A percentile compares a stretch with the other conserved stretches of the same genome.
These are phyloP conservation scores for Lizonia empirigonia DNA, from an alignment of 2,329 filamentous ascomycete species.

Conservation along the genomic window DNA sequence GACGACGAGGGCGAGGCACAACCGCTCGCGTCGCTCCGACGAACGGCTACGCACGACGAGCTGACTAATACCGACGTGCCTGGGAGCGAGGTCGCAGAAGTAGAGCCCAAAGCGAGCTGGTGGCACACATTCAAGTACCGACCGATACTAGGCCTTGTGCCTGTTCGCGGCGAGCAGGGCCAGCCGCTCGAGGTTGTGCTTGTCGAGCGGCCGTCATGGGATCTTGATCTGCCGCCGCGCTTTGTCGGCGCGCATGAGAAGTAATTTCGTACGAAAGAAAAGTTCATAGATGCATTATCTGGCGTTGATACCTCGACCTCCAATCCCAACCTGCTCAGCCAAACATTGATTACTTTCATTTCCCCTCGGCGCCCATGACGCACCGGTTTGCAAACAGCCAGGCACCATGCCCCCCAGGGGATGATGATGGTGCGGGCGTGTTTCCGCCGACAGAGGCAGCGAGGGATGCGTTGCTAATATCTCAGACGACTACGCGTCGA, in stretches of 20 bases:
- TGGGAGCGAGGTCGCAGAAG: conserved; percentile 23
- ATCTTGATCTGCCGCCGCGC: conserved; percentile 75
- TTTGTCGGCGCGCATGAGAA: conserved; percentile 53
- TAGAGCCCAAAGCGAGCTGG: conserved; percentile 45
- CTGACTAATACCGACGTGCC: conserved; percentile 22
- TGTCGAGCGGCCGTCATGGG: conserved; percentile 84
- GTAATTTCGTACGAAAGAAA: conserved; percentile 2
- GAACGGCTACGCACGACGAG: conserved; percentile 30
- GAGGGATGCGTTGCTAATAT: not conserved
- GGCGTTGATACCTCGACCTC: conserved; percentile 16
- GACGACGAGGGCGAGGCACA: conserved; percentile 35
- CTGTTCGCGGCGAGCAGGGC: conserved; percentile 55
- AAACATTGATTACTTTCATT: too few species aligned
- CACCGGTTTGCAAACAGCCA: not conserved
- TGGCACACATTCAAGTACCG: conserved; percentile 95
- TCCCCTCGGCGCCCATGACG: too few species aligned
- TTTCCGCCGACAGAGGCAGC: not conserved
- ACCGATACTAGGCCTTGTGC: conserved; percentile 80
- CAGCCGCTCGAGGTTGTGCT: conserved; percentile 76
- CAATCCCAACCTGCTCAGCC: not conserved
- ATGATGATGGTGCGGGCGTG: too few species aligned
- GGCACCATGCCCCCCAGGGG: too few species aligned
- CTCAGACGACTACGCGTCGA: conserved; percentile 6
- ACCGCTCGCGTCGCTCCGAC: conserved; percentile 34
- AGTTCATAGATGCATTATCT: conserved; percentile 2